Evolutionary conservation across 176 grass and related monocot species (phyloP).

Genomic region (Aegilops longissima): DNA sequence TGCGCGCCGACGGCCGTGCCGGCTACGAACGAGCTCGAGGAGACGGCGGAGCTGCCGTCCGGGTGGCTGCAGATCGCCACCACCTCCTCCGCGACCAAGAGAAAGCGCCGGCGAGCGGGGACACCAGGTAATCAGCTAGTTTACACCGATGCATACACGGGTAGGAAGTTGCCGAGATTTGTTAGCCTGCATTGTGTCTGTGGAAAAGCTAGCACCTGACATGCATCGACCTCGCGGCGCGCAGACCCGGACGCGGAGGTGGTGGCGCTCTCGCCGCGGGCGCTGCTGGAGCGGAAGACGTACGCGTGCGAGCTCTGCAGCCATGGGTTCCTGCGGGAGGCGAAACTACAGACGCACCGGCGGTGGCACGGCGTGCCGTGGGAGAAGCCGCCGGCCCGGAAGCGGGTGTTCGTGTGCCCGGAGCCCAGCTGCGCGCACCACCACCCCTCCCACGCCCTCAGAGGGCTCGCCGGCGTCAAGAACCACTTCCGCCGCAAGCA

Average conservation of each 20-base stretch:
- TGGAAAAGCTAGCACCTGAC: neutral
- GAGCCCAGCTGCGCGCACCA: slow-evolving; percentile 91
- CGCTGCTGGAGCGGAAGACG: slow-evolving; percentile 75
- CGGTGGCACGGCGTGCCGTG: slow-evolving; percentile 87
- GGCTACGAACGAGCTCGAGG: too few species aligned
- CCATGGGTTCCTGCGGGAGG: slow-evolving; percentile 85
- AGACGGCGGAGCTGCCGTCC: slow-evolving; percentile 9
- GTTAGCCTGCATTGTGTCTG: neutral
- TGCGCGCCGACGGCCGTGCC: neutral
- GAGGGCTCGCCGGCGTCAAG: slow-evolving; percentile 84
- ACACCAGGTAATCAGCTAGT: slow-evolving; percentile 59
- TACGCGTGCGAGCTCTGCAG: slow-evolving; percentile 92
- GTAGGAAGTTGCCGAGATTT: neutral
- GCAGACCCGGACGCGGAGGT: slow-evolving; percentile 93
- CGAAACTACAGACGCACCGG: slow-evolving; percentile 92
- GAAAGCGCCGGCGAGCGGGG: slow-evolving; percentile 74
- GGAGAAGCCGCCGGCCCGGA: slow-evolving; percentile 46
- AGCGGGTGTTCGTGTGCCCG: slow-evolving; percentile 89
- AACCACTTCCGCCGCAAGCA: slow-evolving; percentile 95
- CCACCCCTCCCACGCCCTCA: slow-evolving; percentile 75
- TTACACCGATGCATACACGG: too few species aligned
- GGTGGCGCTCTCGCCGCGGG: slow-evolving; percentile 81
- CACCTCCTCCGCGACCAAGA: slow-evolving; percentile 34
- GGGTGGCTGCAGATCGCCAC: slow-evolving; percentile 38
- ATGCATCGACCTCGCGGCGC: neutral